Evolutionary conservation across 306 rosid species (phyloP).

Genomic region (Inga leiocalycina): DNA sequence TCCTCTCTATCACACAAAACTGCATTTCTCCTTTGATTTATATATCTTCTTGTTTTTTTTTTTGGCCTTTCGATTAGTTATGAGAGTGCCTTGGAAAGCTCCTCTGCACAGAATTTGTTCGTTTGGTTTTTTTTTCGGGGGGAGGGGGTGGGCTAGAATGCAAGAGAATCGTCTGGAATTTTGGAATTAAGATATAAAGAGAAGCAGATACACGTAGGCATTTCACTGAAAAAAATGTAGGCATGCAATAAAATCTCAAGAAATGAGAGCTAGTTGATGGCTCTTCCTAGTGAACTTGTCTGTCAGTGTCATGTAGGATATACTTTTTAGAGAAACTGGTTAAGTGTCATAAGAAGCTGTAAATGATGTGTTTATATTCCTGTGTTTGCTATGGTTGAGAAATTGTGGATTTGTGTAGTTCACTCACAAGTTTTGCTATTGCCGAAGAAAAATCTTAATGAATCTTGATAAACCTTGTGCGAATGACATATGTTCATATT

Average conservation of each 20-base stretch:
- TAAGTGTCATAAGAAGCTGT: not conserved
- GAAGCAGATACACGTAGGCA: not conserved
- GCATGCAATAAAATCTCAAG: not conserved
- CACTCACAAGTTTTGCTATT: not conserved
- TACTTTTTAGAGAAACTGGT: not conserved
- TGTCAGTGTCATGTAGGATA: not conserved
- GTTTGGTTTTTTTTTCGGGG: no score
- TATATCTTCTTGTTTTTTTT: no score
- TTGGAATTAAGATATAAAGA: not conserved
- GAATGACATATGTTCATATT: not conserved
- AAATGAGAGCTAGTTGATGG: not conserved
- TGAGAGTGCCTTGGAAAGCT: constrained; percentile 44
- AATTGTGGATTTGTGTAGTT: not conserved
- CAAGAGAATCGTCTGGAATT: not conserved
- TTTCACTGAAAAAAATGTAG: not conserved
- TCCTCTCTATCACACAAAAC: no score
- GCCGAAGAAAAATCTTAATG: not conserved
- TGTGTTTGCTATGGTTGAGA: not conserved
- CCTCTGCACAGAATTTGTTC: no score
- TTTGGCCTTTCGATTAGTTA: no score
- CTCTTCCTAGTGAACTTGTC: not conserved
- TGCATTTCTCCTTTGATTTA: no score
- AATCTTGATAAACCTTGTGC: not conserved
- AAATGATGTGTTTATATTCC: not conserved
- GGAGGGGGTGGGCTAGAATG: no score